Conservation (phyloP, 129 eudicot genomes). For the Flaveria brownii region DNA sequence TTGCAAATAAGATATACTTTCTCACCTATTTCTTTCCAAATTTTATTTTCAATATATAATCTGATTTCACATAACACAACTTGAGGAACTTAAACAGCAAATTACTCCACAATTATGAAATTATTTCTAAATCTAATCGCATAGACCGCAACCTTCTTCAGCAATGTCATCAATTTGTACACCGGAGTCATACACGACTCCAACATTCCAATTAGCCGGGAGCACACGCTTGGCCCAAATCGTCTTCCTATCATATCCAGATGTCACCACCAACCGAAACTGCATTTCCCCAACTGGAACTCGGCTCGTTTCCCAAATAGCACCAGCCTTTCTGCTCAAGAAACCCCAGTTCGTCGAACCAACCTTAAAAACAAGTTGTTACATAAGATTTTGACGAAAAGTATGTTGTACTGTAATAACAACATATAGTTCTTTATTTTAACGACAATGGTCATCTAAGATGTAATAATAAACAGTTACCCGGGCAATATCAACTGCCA, state of each 20-base stretch:
- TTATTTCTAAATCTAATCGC: slow-evolving; percentile 46
- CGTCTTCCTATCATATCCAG: slow-evolving; percentile 60
- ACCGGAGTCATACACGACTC: slow-evolving; percentile 66
- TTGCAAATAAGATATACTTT: not conserved
- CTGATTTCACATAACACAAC: not conserved
- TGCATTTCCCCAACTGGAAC: slow-evolving; percentile 64
- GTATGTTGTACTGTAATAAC: not conserved
- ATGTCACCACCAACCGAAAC: slow-evolving; percentile 63
- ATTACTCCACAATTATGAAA: not conserved
- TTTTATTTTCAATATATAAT: not conserved
- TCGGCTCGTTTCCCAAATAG: slow-evolving; percentile 74
- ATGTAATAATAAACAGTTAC: slow-evolving; percentile 24
- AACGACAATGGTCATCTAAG: too few species aligned
- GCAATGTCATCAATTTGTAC: slow-evolving; percentile 72
- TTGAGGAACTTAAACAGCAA: not conserved
- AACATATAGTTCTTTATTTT: not conserved
- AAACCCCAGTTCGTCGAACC: slow-evolving; percentile 60
- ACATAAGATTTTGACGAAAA: not conserved
- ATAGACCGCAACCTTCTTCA: slow-evolving; percentile 65
- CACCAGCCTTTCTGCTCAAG: slow-evolving; percentile 65
- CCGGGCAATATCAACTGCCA: slow-evolving; percentile 60
- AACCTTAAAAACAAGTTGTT: slow-evolving; percentile 38
- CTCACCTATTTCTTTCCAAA: not conserved
- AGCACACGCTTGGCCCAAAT: slow-evolving; percentile 62
- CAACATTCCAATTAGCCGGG: slow-evolving; percentile 66